A percentile compares a stretch with the other conserved stretches of the same genome.
phyloP scores from a whole-genome alignment of 2,329 filamentous ascomycete genomes.

The Lecanicillium sp. region DNA sequence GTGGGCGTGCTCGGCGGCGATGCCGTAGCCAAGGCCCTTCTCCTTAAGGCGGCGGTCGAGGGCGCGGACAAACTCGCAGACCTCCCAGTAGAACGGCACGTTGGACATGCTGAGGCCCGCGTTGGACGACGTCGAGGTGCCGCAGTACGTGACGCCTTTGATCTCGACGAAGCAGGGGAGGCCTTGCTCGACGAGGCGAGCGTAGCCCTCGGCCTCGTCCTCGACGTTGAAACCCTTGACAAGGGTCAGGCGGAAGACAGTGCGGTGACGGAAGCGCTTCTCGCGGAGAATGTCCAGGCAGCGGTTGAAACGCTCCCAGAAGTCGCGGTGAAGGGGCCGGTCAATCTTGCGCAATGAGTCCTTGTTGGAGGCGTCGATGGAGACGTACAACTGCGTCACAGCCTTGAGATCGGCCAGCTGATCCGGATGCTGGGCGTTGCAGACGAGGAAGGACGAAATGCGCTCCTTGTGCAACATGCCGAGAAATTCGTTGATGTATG shows the following conservation, averaged over 20 bases:
- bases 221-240: conserved; percentile 98
- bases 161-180: conserved; percentile 91
- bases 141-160: conserved; percentile 96
- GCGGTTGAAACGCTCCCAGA: conserved; percentile 91
- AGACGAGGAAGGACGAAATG: conserved; percentile 92
- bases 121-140: conserved; percentile 75
- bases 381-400: conserved; percentile 94
- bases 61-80: conserved; percentile 72
- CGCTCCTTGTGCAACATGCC: conserved; percentile 75
- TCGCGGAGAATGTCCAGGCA: conserved; percentile 86
- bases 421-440: conserved; percentile 93
- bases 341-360: conserved; percentile 86
- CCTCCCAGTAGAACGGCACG: conserved; percentile 92
- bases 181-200: conserved; percentile 76
- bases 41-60: conserved; percentile 63
- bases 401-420: conserved; percentile 75
- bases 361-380: conserved; percentile 87
- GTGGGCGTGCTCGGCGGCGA: conserved; percentile 91
- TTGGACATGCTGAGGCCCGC: conserved; percentile 95
- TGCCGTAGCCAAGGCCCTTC: conserved; percentile 75
- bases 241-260: conserved; percentile 88
- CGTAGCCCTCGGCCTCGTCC: conserved; percentile 86
- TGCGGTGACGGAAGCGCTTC: conserved; percentile 78
- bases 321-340: conserved; percentile 86
- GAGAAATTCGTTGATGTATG: conserved; percentile 90